These are phyloP conservation scores for Xanthoparmelia taractica DNA, from an alignment of 495 filamentous ascomycete genomes.

Conservation along the genomic window DNA sequence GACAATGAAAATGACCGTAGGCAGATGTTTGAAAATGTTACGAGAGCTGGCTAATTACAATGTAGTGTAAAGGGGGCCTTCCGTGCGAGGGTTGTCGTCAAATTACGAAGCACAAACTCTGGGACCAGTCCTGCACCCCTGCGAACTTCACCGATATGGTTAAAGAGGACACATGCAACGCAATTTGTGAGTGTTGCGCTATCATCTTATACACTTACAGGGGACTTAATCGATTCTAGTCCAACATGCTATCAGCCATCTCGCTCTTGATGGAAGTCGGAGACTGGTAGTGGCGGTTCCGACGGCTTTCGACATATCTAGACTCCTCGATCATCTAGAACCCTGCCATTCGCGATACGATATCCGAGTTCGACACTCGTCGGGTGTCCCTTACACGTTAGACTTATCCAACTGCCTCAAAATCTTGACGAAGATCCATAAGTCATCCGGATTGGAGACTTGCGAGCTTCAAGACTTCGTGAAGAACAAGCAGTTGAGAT, in stretches of 20 bases:
- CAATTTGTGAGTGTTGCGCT: slow-evolving; percentile 36
- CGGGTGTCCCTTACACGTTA: slow-evolving; percentile 40
- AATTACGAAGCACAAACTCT: slow-evolving; percentile 31
- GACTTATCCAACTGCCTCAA: slow-evolving; percentile 40
- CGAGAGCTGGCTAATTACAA: neutral
- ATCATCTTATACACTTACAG: neutral
- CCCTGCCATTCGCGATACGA: slow-evolving; percentile 42
- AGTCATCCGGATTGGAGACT: neutral
- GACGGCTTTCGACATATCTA: slow-evolving; percentile 37
- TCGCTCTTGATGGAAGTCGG: slow-evolving; percentile 32
- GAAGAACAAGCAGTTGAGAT: slow-evolving; percentile 40
- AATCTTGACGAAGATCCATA: neutral
- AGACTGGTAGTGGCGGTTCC: slow-evolving; percentile 39
- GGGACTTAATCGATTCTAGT: slow-evolving; percentile 31
- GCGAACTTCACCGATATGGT: slow-evolving; percentile 45
- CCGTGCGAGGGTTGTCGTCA: slow-evolving; percentile 44
- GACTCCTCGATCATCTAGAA: slow-evolving; percentile 38
- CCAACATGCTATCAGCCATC: slow-evolving; percentile 43
- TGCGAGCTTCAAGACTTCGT: slow-evolving; percentile 26
- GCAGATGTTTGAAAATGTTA: neutral
- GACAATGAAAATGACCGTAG: slow-evolving; percentile 13
- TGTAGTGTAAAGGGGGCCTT: slow-evolving; percentile 41
- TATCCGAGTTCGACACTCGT: slow-evolving; percentile 42
- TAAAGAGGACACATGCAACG: slow-evolving; percentile 46
- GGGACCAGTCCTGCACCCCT: slow-evolving; percentile 43